Percentiles rank a stretch among this genome's conserved stretches.
Conservation (phyloP, 78 protist species). For the Goniomonas avonlea region DNA sequence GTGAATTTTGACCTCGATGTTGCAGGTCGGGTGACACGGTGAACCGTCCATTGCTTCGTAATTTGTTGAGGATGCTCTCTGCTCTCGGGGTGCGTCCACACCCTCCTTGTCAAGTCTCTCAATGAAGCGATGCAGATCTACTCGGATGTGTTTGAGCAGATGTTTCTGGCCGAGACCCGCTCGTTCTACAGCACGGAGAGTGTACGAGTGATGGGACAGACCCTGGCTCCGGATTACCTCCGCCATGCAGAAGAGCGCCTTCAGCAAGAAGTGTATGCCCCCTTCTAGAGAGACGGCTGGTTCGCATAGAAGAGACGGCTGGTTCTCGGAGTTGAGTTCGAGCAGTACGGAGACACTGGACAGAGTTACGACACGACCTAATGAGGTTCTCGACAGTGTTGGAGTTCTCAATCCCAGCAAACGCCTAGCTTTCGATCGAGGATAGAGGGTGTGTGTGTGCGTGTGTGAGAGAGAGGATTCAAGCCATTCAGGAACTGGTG, state of each 20-base stretch:
- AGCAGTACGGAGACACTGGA: no score
- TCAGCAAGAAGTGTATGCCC: no score
- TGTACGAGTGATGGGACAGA: not conserved
- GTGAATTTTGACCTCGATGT: not conserved
- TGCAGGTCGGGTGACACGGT: constrained; percentile 20
- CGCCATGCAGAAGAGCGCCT: constrained; percentile 53
- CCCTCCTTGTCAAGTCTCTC: not conserved
- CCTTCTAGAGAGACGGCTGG: no score
- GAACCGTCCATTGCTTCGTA: constrained; percentile 40
- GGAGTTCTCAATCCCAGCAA: no score
- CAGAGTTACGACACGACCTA: no score
- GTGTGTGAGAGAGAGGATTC: no score
- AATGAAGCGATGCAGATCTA: constrained; percentile 19
- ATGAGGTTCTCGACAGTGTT: no score
- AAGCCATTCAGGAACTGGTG: no score
- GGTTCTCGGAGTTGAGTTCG: no score
- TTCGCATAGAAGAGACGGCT: no score
- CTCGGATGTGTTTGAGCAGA: constrained; percentile 33
- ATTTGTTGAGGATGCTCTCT: constrained; percentile 53
- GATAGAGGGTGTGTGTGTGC: no score
- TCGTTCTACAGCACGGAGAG: constrained; percentile 55
- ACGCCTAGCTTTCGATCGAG: no score
- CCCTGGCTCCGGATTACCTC: constrained; percentile 52
- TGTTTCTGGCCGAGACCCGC: constrained; percentile 45
- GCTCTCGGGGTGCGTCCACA: not conserved